phyloP scores from a whole-genome alignment of 2,329 filamentous ascomycete genomes.

The Fusarium bactridioides region DNA sequence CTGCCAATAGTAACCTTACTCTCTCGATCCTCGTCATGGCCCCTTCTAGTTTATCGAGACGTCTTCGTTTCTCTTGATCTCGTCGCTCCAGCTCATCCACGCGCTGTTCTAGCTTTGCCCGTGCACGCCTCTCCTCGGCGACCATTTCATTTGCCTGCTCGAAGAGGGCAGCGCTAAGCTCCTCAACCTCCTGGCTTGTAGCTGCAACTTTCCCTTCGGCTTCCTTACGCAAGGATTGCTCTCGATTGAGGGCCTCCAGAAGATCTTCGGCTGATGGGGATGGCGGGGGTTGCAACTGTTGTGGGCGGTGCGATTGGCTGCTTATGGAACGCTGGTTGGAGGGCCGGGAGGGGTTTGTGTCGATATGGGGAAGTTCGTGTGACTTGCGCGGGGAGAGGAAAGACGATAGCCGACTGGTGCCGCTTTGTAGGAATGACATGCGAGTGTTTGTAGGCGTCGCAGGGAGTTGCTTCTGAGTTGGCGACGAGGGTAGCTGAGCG shows the following conservation, averaged over 20 bases:
- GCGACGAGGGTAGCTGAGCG: slow-evolving; percentile 44
- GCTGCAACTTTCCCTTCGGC: slow-evolving; percentile 74
- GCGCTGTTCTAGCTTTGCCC: slow-evolving; percentile 75
- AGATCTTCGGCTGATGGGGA: slow-evolving; percentile 57
- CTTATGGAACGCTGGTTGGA: slow-evolving; percentile 26
- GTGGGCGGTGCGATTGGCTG: slow-evolving; percentile 23
- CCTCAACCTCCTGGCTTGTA: slow-evolving; percentile 76
- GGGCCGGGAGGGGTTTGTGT: slow-evolving; percentile 27
- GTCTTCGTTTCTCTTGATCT: slow-evolving; percentile 72
- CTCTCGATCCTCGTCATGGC: slow-evolving; percentile 76
- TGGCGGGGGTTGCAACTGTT: slow-evolving; percentile 18
- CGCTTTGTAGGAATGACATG: slow-evolving; percentile 56
- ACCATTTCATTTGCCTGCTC: slow-evolving; percentile 91
- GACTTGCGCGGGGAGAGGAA: slow-evolving; percentile 58
- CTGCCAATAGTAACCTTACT: slow-evolving; percentile 67
- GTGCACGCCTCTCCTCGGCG: slow-evolving; percentile 74
- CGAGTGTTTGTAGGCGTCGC: slow-evolving; percentile 43
- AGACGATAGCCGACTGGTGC: slow-evolving; percentile 55
- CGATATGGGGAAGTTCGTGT: slow-evolving; percentile 41
- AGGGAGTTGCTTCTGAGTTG: slow-evolving; percentile 25
- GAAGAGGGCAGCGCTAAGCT: slow-evolving; percentile 78
- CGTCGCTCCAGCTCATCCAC: slow-evolving; percentile 73
- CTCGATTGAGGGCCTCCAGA: slow-evolving; percentile 69
- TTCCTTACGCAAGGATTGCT: slow-evolving; percentile 70
- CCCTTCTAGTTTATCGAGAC: slow-evolving; percentile 75